Evolutionary conservation across 164 flowering plant genomes (phyloP).

Genomic region (Berberis vulgaris): DNA sequence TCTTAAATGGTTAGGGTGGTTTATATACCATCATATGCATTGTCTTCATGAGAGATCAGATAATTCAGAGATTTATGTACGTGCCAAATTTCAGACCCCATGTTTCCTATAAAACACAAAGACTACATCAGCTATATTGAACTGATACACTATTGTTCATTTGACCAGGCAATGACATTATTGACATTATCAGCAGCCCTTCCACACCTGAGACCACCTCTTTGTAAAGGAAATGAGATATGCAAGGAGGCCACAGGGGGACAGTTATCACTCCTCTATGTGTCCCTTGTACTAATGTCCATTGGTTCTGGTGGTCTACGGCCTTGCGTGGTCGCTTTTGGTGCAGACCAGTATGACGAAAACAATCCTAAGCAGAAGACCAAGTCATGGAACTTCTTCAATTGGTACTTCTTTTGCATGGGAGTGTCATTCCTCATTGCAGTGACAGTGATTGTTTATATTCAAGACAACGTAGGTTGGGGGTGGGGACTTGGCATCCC

Average conservation of each 20-base stretch:
- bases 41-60: too few relatives aligned
- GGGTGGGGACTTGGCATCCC: conserved; percentile 1
- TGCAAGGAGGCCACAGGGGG: conserved; percentile 1
- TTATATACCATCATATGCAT: too few relatives aligned
- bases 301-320: neutral
- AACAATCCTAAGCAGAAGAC: neutral
- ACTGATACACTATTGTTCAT: neutral
- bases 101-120: too few relatives aligned
- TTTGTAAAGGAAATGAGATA: neutral
- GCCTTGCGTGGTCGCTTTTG: neutral
- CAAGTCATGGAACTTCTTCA: conserved; percentile 1
- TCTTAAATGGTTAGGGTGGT: too few relatives aligned
- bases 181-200: neutral
- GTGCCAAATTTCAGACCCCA: too few relatives aligned
- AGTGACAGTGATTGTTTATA: neutral
- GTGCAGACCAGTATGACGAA: neutral
- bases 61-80: too few relatives aligned
- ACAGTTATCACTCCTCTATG: neutral
- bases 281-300: neutral
- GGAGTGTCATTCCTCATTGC: neutral
- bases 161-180: neutral
- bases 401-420: neutral
- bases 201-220: neutral
- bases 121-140: too few relatives aligned
- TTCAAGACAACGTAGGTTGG: neutral